phyloP scores from a whole-genome alignment of 1,139 yeast species.

The Scheffersomyces stambukii region DNA sequence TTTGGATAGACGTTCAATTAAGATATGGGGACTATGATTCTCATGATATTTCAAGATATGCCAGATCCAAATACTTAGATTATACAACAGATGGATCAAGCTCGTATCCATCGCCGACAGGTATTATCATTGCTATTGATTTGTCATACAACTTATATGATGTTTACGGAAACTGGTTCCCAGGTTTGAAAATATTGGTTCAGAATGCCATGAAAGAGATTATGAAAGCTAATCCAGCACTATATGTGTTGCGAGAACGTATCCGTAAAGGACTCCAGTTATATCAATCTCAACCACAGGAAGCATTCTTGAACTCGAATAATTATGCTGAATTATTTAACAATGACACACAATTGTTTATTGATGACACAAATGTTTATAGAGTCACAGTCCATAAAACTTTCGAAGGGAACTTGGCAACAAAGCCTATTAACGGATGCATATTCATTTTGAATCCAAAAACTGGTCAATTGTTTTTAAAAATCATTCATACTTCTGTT shows the following conservation, averaged over 20 bases:
- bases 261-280: slow-evolving; percentile 90
- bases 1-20: slow-evolving; percentile 94
- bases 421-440: slow-evolving; percentile 93
- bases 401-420: slow-evolving; percentile 87
- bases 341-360: slow-evolving; percentile 74
- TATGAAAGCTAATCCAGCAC: slow-evolving; percentile 92
- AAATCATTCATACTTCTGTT: slow-evolving; percentile 87
- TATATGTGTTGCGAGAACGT: slow-evolving; percentile 87
- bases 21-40: slow-evolving; percentile 97
- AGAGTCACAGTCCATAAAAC: slow-evolving; percentile 93
- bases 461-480: slow-evolving; percentile 83
- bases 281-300: slow-evolving; percentile 91
- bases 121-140: slow-evolving; percentile 86
- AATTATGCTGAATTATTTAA: slow-evolving; percentile 89
- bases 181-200: slow-evolving; percentile 84
- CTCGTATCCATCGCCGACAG: slow-evolving; percentile 91
- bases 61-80: slow-evolving; percentile 88
- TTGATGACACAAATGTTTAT: slow-evolving; percentile 92
- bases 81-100: slow-evolving; percentile 86
- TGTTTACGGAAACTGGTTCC: slow-evolving; percentile 97
- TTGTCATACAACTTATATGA: slow-evolving; percentile 94
- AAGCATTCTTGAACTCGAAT: slow-evolving; percentile 82
- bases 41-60: slow-evolving; percentile 92
- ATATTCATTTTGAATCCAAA: slow-evolving; percentile 86
- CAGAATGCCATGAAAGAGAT: slow-evolving; percentile 92